Evolutionary conservation across 345 rosid species (phyloP), one percentile per base, ranked within the genome.

Genomic region (Bruguiera gymnorhiza): DNA sequence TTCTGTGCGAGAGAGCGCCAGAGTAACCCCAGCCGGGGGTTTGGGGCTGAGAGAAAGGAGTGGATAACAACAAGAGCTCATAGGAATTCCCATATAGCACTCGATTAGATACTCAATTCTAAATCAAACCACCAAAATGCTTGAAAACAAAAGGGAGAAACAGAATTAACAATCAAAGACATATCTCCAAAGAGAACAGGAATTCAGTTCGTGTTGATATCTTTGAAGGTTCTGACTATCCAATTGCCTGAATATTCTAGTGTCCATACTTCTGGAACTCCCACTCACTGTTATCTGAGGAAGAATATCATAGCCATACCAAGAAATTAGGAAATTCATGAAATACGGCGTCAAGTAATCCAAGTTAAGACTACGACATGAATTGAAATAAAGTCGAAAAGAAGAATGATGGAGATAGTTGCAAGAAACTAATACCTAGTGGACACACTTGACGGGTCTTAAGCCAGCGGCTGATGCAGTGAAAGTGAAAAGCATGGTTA

Each of bases 381-480:
- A 43, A 43, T 13, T 43, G 19, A 3, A 43, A 60, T 52, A 15
- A 27, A n/a, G 24, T 54, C 2, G 21, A 19, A 26, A 3, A 64
- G 30, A 24, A n/a, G 24, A 29, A 6, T 2, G 19, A 21, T 29
- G 29, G 26, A 16, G 2, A 20, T 34, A 23, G 23, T 4, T 13
- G 65, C 27, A 20, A 61, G 63, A 69, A 50, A 68, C 77, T 13
- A 43, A 62, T 83, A 94, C 99, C 99, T 32, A 95, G 73, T 37
- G 99, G 99, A 37, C 99, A 95, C 29, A 95, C 99, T 95, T 92
- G 98, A 30, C 99, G 99, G 39, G 97, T 90, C 86, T 95, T 90
- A 62, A 95, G 78, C 99, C 99, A 95, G 37, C 99, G 81, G 80
- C 98, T 95, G 81, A 95, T 95, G 83, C 99, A 95, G 76, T 95